Base-by-base conservation (phyloP, 257 asterid genomes). In the Solanum gracilifrons region DNA sequence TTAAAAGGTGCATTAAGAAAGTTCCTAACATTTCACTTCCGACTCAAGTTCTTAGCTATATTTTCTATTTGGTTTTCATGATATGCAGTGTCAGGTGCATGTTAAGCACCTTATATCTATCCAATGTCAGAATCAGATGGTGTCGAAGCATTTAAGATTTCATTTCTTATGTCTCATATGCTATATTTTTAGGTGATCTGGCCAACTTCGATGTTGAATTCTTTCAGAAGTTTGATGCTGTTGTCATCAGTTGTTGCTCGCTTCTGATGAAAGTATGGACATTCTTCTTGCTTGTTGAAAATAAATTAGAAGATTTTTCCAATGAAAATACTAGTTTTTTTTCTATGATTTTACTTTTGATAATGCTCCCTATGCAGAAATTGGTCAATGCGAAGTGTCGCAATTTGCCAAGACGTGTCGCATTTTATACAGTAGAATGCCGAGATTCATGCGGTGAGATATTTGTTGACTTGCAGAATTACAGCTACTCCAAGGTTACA, bases 361-460 rank as follows among this genome's bases (percentile, higher is more conserved):
- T n/a, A 12, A 29, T 31, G 43, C 46, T 36, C 75, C 62, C 91
- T 39, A 41, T 79, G 84, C 98, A 97, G 99, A 91, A 90, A 92
- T 92, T 93, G 73, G 94, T 93, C 76, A 95, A 97, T 74, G 98
- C 92, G 82, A 95, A 95, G 92, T 97, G 99, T 85, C 99, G 98
- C 91, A 94, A 93, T 88, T 90, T 82, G 79, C 88, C 90, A 84
- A 97, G 92, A 90, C 98, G 97, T 18, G 90, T 93, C 82, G 93
- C 98, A 58, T 97, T 95, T 93, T 95, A 97, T 87, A 64, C 94
- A 18, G 99, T 97, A 88, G 98, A 95, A 87, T 96, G 98, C 91
- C 94, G 98, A 90, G 99, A 93, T 89, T 94, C 96, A 2, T 97
- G 99, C 80, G 99, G 97, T 75, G 99, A 97, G 92, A 91, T 97